phyloP scores from a whole-genome alignment of 2,329 filamentous ascomycete species.

The Cladosporium oxysporum region DNA sequence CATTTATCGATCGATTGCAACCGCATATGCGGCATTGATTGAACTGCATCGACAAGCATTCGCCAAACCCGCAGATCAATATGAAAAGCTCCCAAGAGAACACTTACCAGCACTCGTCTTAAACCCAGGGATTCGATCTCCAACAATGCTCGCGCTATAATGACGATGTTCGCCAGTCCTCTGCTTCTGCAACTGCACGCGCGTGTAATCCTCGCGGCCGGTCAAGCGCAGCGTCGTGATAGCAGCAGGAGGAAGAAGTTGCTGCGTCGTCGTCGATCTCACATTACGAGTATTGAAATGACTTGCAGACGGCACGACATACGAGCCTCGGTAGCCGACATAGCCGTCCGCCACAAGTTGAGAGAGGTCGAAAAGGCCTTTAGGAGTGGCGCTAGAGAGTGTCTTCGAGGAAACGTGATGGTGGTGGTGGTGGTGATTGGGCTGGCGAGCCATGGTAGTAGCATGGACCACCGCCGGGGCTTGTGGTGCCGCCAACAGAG shows the following conservation, averaged over 20 bases:
- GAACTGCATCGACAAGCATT: constrained; percentile 5
- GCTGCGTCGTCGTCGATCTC: constrained; percentile 4
- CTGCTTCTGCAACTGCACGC: constrained; percentile 36
- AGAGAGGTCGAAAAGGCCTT: constrained; percentile 14
- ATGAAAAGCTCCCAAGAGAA: not conserved
- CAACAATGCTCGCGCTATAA: constrained; percentile 32
- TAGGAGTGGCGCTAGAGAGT: constrained; percentile 6
- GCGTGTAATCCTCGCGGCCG: constrained; percentile 30
- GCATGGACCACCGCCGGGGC: constrained; percentile 16
- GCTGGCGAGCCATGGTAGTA: constrained; percentile 17
- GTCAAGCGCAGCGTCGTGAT: constrained; percentile 9
- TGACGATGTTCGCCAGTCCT: constrained; percentile 24
- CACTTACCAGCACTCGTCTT: constrained; percentile 40
- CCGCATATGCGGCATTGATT: not conserved
- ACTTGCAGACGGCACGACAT: not conserved
- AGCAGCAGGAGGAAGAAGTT: constrained; percentile 10
- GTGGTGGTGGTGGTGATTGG: constrained; percentile 21
- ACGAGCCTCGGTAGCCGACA: constrained; percentile 14
- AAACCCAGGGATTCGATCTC: constrained; percentile 37
- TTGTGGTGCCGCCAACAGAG: constrained; percentile 6
- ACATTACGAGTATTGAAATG: not conserved
- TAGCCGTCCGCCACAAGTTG: constrained; percentile 4
- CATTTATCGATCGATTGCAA: not conserved
- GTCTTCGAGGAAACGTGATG: constrained; percentile 12
- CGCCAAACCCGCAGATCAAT: constrained; percentile 6